These are phyloP conservation scores for Mycena floridula DNA, from an alignment of 768 basidiomycete genomes.

Conservation along the genomic window DNA sequence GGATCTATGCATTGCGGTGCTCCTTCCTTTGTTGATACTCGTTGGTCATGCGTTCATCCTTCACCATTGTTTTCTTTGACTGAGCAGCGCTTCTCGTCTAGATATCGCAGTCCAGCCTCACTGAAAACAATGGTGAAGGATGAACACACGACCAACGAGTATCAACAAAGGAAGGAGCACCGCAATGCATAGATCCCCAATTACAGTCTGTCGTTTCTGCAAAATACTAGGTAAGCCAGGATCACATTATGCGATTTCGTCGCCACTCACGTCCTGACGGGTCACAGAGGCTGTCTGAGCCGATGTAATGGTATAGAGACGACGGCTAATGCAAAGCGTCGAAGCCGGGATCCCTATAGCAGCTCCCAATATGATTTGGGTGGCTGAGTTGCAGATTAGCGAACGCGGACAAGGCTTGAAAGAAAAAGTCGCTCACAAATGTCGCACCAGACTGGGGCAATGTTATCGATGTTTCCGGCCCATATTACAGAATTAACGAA, in stretches of 20 bases:
- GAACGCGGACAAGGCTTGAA: conserved; percentile 19
- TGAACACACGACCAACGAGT: conserved; percentile 21
- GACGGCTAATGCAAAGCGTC: conserved; percentile 44
- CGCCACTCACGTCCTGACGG: conserved; percentile 24
- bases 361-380: conserved; percentile 40
- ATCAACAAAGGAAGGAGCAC: conserved; percentile 29
- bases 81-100: conserved; percentile 9
- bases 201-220: conserved; percentile 26
- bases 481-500: conserved; percentile 70
- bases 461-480: conserved; percentile 50
- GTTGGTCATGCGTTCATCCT: conserved; percentile 13
- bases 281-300: conserved; percentile 20
- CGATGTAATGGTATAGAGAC: conserved; percentile 38
- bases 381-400: conserved; percentile 32
- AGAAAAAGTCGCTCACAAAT: conserved; percentile 25
- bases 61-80: no score
- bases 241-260: no score
- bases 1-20: conserved; percentile 30
- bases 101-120: conserved; percentile 42
- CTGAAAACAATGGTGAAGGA: no score
- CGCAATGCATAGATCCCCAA: conserved; percentile 28
- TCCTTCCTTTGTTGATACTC: conserved; percentile 29
- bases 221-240: background rate
- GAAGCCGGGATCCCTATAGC: conserved; percentile 38
- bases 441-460: conserved; percentile 62